Evolutionary conservation across 805 yeast species (phyloP).

Genomic region (Ogataea neopini): DNA sequence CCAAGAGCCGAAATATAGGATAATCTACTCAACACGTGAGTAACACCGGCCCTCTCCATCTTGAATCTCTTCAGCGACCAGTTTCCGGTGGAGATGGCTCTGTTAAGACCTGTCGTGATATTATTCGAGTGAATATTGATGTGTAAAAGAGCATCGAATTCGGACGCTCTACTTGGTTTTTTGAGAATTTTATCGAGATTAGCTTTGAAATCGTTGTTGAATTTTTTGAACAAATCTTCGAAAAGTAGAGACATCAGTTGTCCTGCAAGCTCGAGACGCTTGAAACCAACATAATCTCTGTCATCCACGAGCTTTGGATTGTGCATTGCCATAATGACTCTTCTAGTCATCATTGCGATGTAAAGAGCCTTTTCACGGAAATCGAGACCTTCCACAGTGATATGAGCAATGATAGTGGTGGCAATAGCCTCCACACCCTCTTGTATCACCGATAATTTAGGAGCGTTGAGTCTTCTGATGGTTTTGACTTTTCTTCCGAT

Average conservation of each 20-base stretch:
- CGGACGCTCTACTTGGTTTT: conserved; percentile 92
- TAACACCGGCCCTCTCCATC: conserved; percentile 99
- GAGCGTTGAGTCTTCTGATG: conserved; percentile 80
- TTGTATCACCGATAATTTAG: conserved; percentile 76
- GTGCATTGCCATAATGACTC: conserved; percentile 93
- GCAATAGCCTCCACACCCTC: conserved; percentile 98
- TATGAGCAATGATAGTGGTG: conserved; percentile 93
- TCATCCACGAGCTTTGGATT: conserved; percentile 97
- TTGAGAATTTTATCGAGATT: conserved; percentile 91
- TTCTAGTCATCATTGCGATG: conserved; percentile 93
- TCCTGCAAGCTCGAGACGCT: conserved; percentile 95
- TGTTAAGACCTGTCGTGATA: conserved; percentile 89
- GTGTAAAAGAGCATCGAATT: conserved; percentile 88
- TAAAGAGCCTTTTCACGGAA: conserved; percentile 93
- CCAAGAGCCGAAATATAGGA: conserved; percentile 95
- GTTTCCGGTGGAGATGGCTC: conserved; percentile 98
- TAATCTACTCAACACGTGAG: conserved; percentile 89
- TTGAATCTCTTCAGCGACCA: conserved; percentile 98
- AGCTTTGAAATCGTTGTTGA: conserved; percentile 91
- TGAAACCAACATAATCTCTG: conserved; percentile 97
- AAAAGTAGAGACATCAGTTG: conserved; percentile 92
- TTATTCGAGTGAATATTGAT: conserved; percentile 91
- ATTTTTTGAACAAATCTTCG: conserved; percentile 96
- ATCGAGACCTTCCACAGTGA: conserved; percentile 78
- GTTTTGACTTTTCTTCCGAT: conserved; percentile 92